Evolutionary conservation across 805 yeast genomes (phyloP).

Genomic region (Monosporozyma unispora): DNA sequence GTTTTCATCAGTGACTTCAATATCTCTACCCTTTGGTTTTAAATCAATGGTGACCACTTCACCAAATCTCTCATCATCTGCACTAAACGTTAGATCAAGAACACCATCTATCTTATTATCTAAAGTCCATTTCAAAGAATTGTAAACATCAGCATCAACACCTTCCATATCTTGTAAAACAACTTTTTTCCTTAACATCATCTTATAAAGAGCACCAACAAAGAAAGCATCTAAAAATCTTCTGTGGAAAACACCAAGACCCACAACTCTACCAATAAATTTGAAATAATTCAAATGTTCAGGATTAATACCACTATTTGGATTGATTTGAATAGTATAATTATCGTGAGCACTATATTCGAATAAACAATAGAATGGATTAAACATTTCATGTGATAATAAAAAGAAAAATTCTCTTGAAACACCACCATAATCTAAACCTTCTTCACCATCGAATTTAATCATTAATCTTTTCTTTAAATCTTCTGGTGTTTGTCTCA

Average conservation of each 20-base stretch:
- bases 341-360: constrained; percentile 98
- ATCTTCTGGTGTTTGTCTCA: constrained; percentile 98
- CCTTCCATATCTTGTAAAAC: constrained; percentile 97
- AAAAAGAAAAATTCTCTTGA: constrained; percentile 96
- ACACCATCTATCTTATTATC: constrained; percentile 89
- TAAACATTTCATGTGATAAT: constrained; percentile 96
- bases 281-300: constrained; percentile 97
- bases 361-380: constrained; percentile 93
- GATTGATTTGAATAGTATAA: constrained; percentile 94
- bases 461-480: constrained; percentile 96
- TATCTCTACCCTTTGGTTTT: constrained; percentile 78
- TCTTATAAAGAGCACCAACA: constrained; percentile 95
- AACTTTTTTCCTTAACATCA: constrained; percentile 93
- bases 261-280: constrained; percentile 96
- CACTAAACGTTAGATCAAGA: constrained; percentile 80
- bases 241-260: constrained; percentile 96
- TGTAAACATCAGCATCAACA: constrained; percentile 93
- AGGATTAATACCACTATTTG: constrained; percentile 93
- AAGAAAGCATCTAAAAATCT: constrained; percentile 96
- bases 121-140: constrained; percentile 89
- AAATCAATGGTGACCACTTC: constrained; percentile 82
- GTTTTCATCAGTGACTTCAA: constrained; percentile 90
- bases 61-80: constrained; percentile 91
- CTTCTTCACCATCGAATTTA: constrained; percentile 98
- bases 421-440: constrained; percentile 98